Evolutionary conservation across 2,329 filamentous ascomycete genomes (phyloP), one percentile per base, ranked within the genome.

Genomic region (Colletotrichum eremochloae): DNA sequence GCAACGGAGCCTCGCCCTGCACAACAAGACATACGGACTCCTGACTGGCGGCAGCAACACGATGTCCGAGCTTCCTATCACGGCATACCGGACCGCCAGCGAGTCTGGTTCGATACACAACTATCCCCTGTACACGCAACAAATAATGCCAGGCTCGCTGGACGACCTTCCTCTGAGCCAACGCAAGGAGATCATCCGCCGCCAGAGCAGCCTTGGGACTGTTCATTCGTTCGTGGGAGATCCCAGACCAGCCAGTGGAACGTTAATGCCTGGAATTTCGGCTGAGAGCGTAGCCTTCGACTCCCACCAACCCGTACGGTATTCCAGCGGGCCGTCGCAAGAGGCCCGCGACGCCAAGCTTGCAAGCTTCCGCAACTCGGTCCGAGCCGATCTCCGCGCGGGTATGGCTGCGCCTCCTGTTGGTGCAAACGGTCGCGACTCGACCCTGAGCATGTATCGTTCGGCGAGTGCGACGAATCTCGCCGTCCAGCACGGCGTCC

Each of bases 131-230:
- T 78, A 81, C 63, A 31, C 44, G 38, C 55, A 33, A 8, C 66
- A 63, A 5, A 46, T 58, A 36, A 42, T 36, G 15, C 38, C 52
- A 31, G 68, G n/a, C 24, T 72, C 74, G 2, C 84, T 86, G 1
- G 93, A 95, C 72, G 89, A 95, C 68, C 85, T 96, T 75, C 91
- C 93, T 0, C 85, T 96, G 24, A 92, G 90, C 53, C 89, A 93
- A 76, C 90, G 93, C 55, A 88, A 87, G 67, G 83, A 88, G 57
- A 80, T 93, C 38, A 89, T 93, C 67, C 89, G 68, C 12, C 73
- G 88, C 42, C 86, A 88, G 53, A 85, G 79, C 74, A 87, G 85
- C 76, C 74, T 61, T 14, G 66, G 69, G 15, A 69, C 84, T 60
- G 79, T 82, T 74, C 76, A 76, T 52, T 80, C 76, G 0, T 71